phyloP scores from a whole-genome alignment of 495 filamentous ascomycete species.

The Poronia punctata region DNA sequence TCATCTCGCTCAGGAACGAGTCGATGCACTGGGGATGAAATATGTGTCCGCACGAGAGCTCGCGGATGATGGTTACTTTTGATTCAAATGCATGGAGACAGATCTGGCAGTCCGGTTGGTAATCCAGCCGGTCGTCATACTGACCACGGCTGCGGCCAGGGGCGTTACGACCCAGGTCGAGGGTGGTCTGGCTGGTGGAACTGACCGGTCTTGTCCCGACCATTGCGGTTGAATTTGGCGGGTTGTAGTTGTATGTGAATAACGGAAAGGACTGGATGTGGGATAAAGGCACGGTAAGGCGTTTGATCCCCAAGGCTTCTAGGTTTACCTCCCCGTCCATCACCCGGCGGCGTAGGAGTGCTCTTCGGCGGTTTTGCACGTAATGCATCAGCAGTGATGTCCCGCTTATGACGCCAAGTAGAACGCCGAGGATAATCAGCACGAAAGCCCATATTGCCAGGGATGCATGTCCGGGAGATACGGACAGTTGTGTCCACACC shows the following conservation, averaged over 20 bases:
- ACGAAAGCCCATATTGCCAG: slow-evolving; percentile 77
- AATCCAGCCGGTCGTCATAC: slow-evolving; percentile 34
- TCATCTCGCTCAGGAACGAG: slow-evolving; percentile 59
- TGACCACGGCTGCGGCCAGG: slow-evolving; percentile 11
- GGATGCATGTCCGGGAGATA: slow-evolving; percentile 27
- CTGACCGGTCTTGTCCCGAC: slow-evolving; percentile 11
- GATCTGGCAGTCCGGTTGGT: slow-evolving; percentile 73
- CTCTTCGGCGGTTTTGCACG: slow-evolving; percentile 59
- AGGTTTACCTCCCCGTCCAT: slow-evolving; percentile 70
- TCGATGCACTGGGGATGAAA: slow-evolving; percentile 90
- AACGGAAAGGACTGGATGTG: slow-evolving; percentile 65
- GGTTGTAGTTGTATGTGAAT: slow-evolving; percentile 58
- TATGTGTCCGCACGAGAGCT: slow-evolving; percentile 82
- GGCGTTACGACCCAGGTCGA: slow-evolving; percentile 14
- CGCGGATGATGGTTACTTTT: slow-evolving; percentile 61
- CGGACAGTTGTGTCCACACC: slow-evolving; percentile 41
- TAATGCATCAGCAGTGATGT: slow-evolving; percentile 69
- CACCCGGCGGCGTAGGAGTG: slow-evolving; percentile 59
- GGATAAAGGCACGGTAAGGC: slow-evolving; percentile 60
- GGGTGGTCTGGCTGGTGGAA: slow-evolving; percentile 11
- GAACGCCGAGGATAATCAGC: slow-evolving; percentile 68
- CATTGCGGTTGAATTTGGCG: slow-evolving; percentile 15
- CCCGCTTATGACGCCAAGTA: slow-evolving; percentile 55
- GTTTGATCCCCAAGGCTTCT: slow-evolving; percentile 71
- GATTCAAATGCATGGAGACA: slow-evolving; percentile 77